phyloP scores from a whole-genome alignment of 2,329 filamentous ascomycete species.

The Colletotrichum sp. region DNA sequence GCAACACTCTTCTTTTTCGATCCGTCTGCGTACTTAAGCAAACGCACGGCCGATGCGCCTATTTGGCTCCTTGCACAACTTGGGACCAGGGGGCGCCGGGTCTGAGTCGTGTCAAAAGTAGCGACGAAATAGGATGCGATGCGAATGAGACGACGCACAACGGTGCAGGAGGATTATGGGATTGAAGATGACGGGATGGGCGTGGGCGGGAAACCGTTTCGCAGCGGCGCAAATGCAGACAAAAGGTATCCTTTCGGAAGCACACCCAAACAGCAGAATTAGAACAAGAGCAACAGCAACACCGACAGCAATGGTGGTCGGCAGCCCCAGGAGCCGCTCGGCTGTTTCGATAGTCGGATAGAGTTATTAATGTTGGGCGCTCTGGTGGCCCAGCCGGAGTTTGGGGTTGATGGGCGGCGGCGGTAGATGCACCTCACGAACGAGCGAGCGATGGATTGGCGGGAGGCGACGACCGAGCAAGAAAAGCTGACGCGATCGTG shows the following conservation, averaged over 20 bases:
- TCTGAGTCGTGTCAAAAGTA: neutral
- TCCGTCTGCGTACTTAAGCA: constrained; percentile 1
- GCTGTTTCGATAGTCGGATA: constrained; percentile 8
- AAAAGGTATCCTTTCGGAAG: neutral
- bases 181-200: neutral
- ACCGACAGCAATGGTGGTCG: neutral
- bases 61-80: constrained; percentile 5
- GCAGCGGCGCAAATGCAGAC: neutral
- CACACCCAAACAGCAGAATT: neutral
- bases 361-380: neutral
- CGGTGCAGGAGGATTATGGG: neutral
- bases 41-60: constrained; percentile 10
- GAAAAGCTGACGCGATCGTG: neutral
- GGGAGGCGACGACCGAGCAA: neutral
- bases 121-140: neutral
- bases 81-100: neutral
- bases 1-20: neutral
- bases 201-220: neutral
- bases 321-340: neutral
- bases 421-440: neutral
- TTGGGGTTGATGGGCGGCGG: neutral
- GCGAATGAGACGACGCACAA: neutral
- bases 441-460: neutral
- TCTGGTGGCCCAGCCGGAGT: neutral
- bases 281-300: neutral